Evolutionary conservation across 257 asterid genomes (phyloP), one percentile per base, ranked within the genome.

Genomic region (Thymus quinquecostatus): DNA sequence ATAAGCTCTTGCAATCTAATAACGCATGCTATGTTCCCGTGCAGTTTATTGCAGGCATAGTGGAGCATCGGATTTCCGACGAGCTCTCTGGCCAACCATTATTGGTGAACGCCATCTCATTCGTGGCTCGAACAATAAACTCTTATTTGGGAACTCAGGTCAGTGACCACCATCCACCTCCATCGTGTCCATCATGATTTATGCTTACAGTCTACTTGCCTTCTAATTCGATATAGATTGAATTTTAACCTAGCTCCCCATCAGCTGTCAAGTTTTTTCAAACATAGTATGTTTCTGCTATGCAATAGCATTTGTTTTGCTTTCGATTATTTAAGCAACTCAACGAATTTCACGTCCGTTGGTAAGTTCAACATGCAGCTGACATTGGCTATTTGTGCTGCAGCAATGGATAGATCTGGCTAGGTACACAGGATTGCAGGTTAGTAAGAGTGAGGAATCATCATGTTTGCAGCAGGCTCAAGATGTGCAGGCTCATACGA

Each of bases 321-420:
- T 21, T 21, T 21, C 21, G 21, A 21, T 21, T 21, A 21, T 21
- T 21, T 21, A 21, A 21, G 21, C 21, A 21, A 21, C 21, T 21
- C 21, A 21, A 21, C 21, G 21, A 21, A 21, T 21, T 21, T 21
- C 21, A 21, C 21, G 21, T 21, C 21, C 21, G 21, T 21, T 21
- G 21, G 21, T 21, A 21, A 21, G 21, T 21, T 21, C 21, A 21
- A 1, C 41, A 38, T 38, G 41, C 41, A 38, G 6, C 41, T 38
- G 41, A 38, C 7, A 1, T 38, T 5, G 6, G 6, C 7, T 38
- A 38, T 38, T 38, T 38, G 1, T 38, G 41, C 7, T 41, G 68
- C 68, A 63, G 68, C 68, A 63, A 63, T 63, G 68, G 68, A 63
- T 63, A 43, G 68, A 63, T 63, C 27, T 63, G 54, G 68, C 68